Base-by-base conservation (phyloP, 441 rosid species). In the Monsonia emarginata region DNA sequence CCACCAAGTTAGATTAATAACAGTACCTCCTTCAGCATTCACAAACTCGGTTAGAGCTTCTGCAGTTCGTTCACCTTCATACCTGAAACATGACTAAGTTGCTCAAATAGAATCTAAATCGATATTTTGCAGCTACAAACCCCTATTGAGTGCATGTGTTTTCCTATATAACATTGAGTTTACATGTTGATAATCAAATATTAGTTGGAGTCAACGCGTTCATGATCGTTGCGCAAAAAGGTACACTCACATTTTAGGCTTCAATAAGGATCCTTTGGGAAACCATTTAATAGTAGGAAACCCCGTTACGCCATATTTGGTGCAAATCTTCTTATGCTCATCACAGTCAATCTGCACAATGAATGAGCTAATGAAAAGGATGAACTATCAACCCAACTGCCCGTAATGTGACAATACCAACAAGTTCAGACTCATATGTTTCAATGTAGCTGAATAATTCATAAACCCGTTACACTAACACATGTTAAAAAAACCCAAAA, bases 211-310 rank as follows among this genome's bases (percentile, higher is more conserved):
- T n/a, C n/a, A n/a, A n/a, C n/a, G n/a, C n/a, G n/a, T n/a, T n/a
- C n/a, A n/a, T n/a, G n/a, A n/a, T n/a, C n/a, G n/a, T n/a, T n/a
- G n/a, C 52, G 16, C 11, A 58, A 66, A 21, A 9, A 56, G 52
- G 18, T 5, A 46, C 22, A 48, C 56, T 84, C 80, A 92, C 98
- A 86, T 86, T 72, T 87, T 86, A 63, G 97, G 88, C 65, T 92
- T 96, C 76, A 86, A n/a, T n/a, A n/a, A 79, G 66, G 96, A 85
- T 60, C 98, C 97, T 79, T 88, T 92, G n/a, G 94, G 89, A 75
- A 94, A 91, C 98, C 98, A 94, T 25, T 91, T 85, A 72, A 94
- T 60, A 1, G 97, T 89, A 8, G 98, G 98, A 72, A 87, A 91
- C 31, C 98, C 96, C 67, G 86, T 77, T 72, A 90, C 93, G 18